Conservation (phyloP, 2,329 filamentous ascomycete species). For the Colletotrichum siamense region DNA sequence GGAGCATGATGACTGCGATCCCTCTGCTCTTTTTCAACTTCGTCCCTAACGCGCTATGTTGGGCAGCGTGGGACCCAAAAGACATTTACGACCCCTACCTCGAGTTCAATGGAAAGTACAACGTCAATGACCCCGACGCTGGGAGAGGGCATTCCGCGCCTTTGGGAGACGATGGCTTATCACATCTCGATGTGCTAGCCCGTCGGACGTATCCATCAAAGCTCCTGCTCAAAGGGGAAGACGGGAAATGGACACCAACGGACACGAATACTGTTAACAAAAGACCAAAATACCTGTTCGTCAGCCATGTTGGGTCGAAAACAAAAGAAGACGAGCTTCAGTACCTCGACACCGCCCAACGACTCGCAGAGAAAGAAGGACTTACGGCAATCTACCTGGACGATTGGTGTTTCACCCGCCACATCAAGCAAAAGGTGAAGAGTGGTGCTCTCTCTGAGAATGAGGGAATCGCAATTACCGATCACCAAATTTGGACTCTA, state of each 20-base stretch:
- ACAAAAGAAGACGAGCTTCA: neutral
- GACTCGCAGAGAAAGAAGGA: neutral
- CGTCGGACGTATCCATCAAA: neutral
- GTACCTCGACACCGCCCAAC: neutral
- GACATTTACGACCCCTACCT: neutral
- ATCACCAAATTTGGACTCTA: neutral
- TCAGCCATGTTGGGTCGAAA: neutral
- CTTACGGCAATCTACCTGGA: neutral
- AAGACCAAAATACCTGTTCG: neutral
- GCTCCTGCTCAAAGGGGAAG: neutral
- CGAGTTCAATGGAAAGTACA: neutral
- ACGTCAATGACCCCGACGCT: neutral
- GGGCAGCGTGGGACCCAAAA: neutral
- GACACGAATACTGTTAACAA: neutral
- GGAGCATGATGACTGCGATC: neutral
- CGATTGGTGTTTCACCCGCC: neutral
- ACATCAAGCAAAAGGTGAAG: neutral
- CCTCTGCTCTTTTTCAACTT: neutral
- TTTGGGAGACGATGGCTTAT: neutral
- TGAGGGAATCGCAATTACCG: neutral
- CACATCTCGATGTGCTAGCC: neutral
- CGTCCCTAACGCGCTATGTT: neutral
- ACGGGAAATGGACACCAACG: neutral
- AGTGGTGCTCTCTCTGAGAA: neutral
- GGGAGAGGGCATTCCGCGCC: neutral